Percentiles rank a stretch among this genome's conserved stretches.
Evolutionary conservation across 352 stramenopile genomes (phyloP).

Genomic region (Globisporangium paroecandrum): DNA sequence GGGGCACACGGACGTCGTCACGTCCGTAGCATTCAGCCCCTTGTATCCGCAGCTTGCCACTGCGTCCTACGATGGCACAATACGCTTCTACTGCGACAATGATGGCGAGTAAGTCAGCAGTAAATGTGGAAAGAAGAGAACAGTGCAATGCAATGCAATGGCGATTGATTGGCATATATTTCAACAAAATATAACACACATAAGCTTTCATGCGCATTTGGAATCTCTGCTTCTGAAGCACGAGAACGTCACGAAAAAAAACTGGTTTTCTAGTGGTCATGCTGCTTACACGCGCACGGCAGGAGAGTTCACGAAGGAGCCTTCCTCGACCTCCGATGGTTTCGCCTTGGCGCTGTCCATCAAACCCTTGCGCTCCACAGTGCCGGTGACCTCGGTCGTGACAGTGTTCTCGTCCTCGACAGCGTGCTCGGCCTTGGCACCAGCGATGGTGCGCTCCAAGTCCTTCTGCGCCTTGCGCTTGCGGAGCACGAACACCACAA

Average conservation of each 20-base stretch:
- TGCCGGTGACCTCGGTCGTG: conserved; percentile 46
- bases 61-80: conserved; percentile 66
- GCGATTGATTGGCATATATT: conserved; percentile 29
- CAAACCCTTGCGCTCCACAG: conserved; percentile 63
- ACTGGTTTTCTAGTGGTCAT: conserved; percentile 14
- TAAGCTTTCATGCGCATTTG: conserved; percentile 28
- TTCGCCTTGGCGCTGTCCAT: conserved; percentile 73
- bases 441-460: conserved; percentile 74
- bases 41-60: conserved; percentile 80
- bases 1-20: conserved; percentile 76
- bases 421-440: conserved; percentile 75
- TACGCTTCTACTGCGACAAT: conserved; percentile 51
- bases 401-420: conserved; percentile 64
- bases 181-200: conserved; percentile 39
- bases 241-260: conserved; percentile 16
- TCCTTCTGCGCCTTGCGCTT: conserved; percentile 82
- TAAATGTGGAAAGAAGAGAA: background rate
- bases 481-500: conserved; percentile 67
- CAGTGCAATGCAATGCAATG: background rate
- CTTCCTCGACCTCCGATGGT: conserved; percentile 58
- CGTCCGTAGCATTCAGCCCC: conserved; percentile 75
- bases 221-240: conserved; percentile 15
- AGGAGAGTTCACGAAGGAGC: conserved; percentile 83
- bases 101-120: background rate
- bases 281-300: conserved; percentile 63